A percentile compares a stretch with the other conserved stretches of the same genome.
phyloP scores from a whole-genome alignment of 371 early-diverging fungal species.

The Mortierella sp. region DNA sequence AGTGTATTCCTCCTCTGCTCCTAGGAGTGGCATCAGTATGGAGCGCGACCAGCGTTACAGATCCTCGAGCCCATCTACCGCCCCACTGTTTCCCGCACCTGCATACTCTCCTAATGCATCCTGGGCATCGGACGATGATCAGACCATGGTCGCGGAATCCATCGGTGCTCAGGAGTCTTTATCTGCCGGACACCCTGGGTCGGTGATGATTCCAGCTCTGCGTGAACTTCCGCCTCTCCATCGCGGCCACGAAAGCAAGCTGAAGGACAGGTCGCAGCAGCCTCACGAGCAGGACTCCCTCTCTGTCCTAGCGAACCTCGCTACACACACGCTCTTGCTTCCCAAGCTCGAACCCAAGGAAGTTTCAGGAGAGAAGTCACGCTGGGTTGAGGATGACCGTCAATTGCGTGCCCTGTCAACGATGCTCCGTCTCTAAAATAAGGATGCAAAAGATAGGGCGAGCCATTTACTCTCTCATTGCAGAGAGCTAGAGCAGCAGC shows the following conservation, averaged over 20 bases:
- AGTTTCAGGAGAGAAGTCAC: constrained; percentile 56
- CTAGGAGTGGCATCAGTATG: constrained; percentile 14
- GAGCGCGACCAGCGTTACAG: constrained; percentile 33
- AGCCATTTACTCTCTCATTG: no score
- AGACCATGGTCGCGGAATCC: constrained; percentile 9
- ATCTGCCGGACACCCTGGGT: not conserved
- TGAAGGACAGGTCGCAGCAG: constrained; percentile 18
- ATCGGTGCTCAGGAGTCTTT: constrained; percentile 5
- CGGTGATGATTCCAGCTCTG: constrained; percentile 26
- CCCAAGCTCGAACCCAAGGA: constrained; percentile 56
- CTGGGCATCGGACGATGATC: constrained; percentile 47
- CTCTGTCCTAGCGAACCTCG: constrained; percentile 50
- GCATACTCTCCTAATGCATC: constrained; percentile 40
- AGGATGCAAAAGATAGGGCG: no score
- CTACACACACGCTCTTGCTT: constrained; percentile 34
- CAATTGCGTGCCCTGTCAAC: constrained; percentile 59
- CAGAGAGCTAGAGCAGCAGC: not conserved
- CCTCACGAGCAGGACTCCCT: constrained; percentile 48
- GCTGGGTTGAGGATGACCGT: constrained; percentile 61
- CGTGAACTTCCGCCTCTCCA: constrained; percentile 38
- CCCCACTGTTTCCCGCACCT: constrained; percentile 25
- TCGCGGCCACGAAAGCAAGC: constrained; percentile 13
- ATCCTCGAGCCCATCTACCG: constrained; percentile 32
- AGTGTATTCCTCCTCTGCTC: constrained; percentile 16
- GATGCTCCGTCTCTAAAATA: constrained; percentile 56